Percentiles rank a stretch among this genome's conserved stretches.
Conservation (phyloP, 148 eudicot genomes). For the Cornus suecica region DNA sequence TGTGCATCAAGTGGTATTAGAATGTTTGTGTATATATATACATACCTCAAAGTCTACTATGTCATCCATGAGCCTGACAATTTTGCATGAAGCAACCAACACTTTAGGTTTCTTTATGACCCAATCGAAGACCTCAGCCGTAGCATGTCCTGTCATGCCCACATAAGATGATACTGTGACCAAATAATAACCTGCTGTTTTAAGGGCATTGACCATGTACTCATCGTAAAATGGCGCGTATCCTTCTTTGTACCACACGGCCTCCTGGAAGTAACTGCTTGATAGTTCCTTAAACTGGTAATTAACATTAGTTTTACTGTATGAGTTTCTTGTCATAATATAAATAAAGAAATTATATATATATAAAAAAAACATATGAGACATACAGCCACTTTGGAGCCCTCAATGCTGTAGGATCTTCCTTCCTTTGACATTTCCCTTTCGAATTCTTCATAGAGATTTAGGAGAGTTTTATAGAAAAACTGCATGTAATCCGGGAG, state of each 20-base stretch:
- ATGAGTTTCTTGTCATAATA: too few species aligned
- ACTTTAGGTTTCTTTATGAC: not conserved
- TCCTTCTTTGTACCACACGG: too few species aligned
- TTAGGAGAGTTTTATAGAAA: not conserved
- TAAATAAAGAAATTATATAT: too few species aligned
- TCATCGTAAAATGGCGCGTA: too few species aligned
- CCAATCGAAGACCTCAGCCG: not conserved
- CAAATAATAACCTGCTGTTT: conserved; percentile 16
- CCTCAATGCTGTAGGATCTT: not conserved
- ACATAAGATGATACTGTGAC: not conserved
- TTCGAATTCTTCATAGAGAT: conserved; percentile 14
- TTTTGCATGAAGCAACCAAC: too few species aligned
- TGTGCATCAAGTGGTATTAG: not conserved
- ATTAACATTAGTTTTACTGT: too few species aligned
- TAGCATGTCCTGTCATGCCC: conserved; percentile 22
- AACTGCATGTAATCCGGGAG: conserved; percentile 16
- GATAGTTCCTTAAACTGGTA: too few species aligned
- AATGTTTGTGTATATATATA: not conserved
- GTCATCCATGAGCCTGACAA: conserved; percentile 26
- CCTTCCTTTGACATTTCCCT: not conserved
- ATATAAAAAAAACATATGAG: too few species aligned
- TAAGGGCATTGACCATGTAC: not conserved
- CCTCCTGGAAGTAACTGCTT: too few species aligned
- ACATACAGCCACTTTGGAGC: conserved; percentile 13
- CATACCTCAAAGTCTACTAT: conserved; percentile 16